Conservation (phyloP, 495 filamentous ascomycete species). For the Annulohypoxylon bovei region DNA sequence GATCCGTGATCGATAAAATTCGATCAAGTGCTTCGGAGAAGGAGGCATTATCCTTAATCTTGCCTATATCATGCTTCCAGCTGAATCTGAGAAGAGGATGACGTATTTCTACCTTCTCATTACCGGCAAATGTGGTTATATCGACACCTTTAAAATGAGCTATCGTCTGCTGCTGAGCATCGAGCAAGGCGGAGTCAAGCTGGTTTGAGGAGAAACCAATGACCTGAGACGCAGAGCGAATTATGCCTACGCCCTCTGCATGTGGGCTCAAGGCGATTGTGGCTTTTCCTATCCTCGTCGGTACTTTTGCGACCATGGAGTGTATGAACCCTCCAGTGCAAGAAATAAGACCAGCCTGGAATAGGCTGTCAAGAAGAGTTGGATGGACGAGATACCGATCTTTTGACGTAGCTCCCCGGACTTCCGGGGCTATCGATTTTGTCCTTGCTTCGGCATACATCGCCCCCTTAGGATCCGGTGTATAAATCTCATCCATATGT, state of each 20-base stretch:
- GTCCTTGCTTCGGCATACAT: conserved; percentile 11
- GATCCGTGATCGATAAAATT: neutral
- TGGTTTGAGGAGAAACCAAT: neutral
- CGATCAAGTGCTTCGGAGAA: neutral
- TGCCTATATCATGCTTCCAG: conserved; percentile 48
- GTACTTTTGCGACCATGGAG: neutral
- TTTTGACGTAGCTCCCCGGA: neutral
- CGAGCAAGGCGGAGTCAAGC: neutral
- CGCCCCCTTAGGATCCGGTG: conserved; percentile 16
- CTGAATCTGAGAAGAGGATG: conserved; percentile 36
- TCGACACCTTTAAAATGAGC: conserved; percentile 1
- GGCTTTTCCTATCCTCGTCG: neutral
- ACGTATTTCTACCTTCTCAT: conserved; percentile 15
- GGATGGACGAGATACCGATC: neutral
- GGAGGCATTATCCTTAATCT: neutral
- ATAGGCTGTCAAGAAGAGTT: neutral
- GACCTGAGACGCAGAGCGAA: neutral
- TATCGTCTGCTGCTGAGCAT: neutral
- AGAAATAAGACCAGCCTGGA: conserved; percentile 8
- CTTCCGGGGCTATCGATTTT: neutral
- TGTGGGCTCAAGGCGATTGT: neutral
- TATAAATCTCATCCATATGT: conserved; percentile 5
- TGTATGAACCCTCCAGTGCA: conserved; percentile 4
- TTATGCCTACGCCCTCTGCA: neutral
- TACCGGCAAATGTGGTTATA: neutral